Evolutionary conservation across 2,329 filamentous ascomycete species (phyloP).

Genomic region (Fusarium newnesense): DNA sequence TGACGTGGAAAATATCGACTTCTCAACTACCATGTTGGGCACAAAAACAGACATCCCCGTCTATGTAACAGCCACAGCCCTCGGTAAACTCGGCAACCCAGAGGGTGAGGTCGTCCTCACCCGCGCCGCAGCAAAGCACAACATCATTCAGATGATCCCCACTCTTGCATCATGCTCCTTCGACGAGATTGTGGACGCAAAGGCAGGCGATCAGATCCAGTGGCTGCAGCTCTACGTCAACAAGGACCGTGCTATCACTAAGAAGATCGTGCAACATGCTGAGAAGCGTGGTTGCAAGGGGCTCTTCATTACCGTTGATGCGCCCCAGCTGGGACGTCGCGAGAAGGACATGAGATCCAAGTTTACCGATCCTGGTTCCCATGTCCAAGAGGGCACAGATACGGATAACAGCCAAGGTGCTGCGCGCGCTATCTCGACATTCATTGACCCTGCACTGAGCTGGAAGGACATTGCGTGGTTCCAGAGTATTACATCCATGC

Average conservation of each 20-base stretch:
- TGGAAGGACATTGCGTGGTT: slow-evolving; percentile 98
- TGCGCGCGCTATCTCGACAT: slow-evolving; percentile 91
- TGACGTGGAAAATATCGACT: slow-evolving; percentile 88
- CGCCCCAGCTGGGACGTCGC: slow-evolving; percentile 90
- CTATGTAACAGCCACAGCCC: slow-evolving; percentile 95
- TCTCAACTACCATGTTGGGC: slow-evolving; percentile 93
- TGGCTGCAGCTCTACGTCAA: slow-evolving; percentile 99
- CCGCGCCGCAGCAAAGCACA: slow-evolving; percentile 82
- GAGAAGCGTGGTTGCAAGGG: slow-evolving; percentile 92
- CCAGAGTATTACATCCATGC: slow-evolving; percentile 87
- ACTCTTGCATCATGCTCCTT: slow-evolving; percentile 97
- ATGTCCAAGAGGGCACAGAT: slow-evolving; percentile 79
- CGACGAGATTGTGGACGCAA: slow-evolving; percentile 94
- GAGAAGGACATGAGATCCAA: slow-evolving; percentile 99
- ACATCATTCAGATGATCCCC: slow-evolving; percentile 98
- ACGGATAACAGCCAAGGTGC: slow-evolving; percentile 93
- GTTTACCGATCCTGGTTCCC: slow-evolving; percentile 84
- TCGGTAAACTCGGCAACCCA: slow-evolving; percentile 92
- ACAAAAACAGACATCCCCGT: slow-evolving; percentile 86
- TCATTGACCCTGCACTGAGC: slow-evolving; percentile 93
- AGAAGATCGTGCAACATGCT: slow-evolving; percentile 89
- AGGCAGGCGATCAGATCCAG: slow-evolving; percentile 81
- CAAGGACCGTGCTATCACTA: slow-evolving; percentile 91
- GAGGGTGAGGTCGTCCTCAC: slow-evolving; percentile 96
- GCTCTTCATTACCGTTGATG: slow-evolving; percentile 98